Evolutionary conservation across 2,329 filamentous ascomycete genomes (phyloP).

Genomic region (Colletotrichum paranaense): DNA sequence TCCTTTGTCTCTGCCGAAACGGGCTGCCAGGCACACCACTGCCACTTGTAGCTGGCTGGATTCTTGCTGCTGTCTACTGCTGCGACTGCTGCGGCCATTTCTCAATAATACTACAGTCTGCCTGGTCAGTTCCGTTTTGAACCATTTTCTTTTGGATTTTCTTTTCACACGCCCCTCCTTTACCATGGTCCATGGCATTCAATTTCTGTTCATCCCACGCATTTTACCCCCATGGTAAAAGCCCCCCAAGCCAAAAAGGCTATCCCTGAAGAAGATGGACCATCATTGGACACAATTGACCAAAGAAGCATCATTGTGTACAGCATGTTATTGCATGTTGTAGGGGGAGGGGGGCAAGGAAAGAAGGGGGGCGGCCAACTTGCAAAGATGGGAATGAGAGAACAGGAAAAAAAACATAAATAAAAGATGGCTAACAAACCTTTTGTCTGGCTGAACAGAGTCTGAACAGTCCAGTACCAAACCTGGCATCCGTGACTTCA

Average conservation of each 20-base stretch:
- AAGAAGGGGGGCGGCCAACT: constrained; percentile 14
- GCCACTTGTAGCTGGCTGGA: constrained; percentile 15
- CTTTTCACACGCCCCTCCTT: constrained; percentile 21
- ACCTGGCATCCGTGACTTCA: constrained; percentile 30
- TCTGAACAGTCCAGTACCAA: neutral
- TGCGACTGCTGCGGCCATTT: constrained; percentile 18
- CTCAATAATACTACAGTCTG: constrained; percentile 23
- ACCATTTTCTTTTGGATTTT: neutral
- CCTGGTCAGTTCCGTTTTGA: constrained; percentile 13
- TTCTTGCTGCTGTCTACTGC: neutral
- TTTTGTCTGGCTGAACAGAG: constrained; percentile 10
- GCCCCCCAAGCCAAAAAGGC: constrained; percentile 1
- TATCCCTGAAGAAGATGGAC: constrained; percentile 24
- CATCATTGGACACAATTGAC: constrained; percentile 32
- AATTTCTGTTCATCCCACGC: constrained; percentile 24
- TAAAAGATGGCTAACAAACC: constrained; percentile 36
- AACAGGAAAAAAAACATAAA: constrained; percentile 24
- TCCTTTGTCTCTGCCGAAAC: constrained; percentile 23
- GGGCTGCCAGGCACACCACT: constrained; percentile 14
- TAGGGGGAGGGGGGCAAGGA: constrained; percentile 11
- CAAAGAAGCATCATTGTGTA: constrained; percentile 21
- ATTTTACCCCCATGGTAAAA: constrained; percentile 17
- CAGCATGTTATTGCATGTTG: constrained; percentile 33
- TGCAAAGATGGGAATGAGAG: neutral
- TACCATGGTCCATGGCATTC: neutral